Percentiles rank a stretch among this genome's conserved stretches.
These are phyloP conservation scores for Aspergillus sp. DNA, from an alignment of 2,329 filamentous ascomycete species.

Conservation along the genomic window DNA sequence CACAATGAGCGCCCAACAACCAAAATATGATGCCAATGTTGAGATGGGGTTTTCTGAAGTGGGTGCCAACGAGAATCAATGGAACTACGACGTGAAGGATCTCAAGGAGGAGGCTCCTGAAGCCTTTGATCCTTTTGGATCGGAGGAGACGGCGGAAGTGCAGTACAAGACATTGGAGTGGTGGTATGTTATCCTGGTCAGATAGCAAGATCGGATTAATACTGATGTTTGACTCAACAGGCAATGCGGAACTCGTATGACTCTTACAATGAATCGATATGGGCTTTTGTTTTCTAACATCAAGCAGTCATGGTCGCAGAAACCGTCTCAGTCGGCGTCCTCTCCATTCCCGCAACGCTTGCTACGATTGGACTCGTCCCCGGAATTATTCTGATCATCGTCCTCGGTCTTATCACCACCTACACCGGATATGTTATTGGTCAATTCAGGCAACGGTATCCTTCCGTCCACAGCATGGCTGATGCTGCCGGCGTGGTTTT, in stretches of 20 bases:
- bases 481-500: slow-evolving; percentile 60
- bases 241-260: neutral
- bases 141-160: neutral
- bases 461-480: slow-evolving; percentile 60
- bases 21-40: too few relatives aligned
- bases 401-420: slow-evolving; percentile 48
- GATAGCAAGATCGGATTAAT: neutral
- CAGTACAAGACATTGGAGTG: neutral
- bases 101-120: too few relatives aligned
- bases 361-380: slow-evolving; percentile 49
- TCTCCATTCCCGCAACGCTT: slow-evolving; percentile 50
- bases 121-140: neutral
- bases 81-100: too few relatives aligned
- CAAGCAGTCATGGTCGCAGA: neutral
- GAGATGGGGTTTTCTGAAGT: too few relatives aligned
- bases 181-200: neutral
- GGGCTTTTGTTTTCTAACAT: too few relatives aligned
- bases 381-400: slow-evolving; percentile 48
- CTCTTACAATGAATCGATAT: neutral
- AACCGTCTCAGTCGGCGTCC: slow-evolving; percentile 48
- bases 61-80: too few relatives aligned
- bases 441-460: slow-evolving; percentile 52
- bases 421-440: slow-evolving; percentile 57
- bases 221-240: neutral
- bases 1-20: too few relatives aligned